These are phyloP conservation scores for Coemansia sp. DNA, from an alignment of 192 early-diverging fungal genomes.

Conservation along the genomic window DNA sequence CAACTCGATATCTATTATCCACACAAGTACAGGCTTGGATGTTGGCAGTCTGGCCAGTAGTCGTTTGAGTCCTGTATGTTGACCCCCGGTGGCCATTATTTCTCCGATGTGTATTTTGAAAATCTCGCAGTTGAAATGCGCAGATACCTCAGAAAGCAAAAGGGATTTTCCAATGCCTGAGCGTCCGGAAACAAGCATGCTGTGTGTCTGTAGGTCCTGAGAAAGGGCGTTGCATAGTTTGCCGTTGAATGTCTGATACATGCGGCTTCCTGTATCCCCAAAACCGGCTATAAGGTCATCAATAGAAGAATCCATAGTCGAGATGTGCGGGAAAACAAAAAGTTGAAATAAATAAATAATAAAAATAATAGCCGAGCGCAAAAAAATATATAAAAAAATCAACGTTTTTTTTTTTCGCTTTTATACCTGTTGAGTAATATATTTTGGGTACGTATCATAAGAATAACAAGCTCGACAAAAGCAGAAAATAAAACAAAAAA, in stretches of 20 bases:
- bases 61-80: constrained; percentile 28
- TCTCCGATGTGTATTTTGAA: constrained; percentile 31
- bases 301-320: background rate
- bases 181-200: constrained; percentile 44
- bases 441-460: background rate
- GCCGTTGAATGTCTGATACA: constrained; percentile 31
- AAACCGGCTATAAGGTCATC: constrained; percentile 30
- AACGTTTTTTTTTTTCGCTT: no score
- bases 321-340: background rate
- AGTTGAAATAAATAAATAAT: background rate
- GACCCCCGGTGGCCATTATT: constrained; percentile 27
- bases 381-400: no score
- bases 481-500: background rate
- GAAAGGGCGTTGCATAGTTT: constrained; percentile 10
- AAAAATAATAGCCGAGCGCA: background rate
- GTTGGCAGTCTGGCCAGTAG: constrained; percentile 8
- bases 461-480: background rate
- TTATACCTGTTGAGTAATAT: background rate
- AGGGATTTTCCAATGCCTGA: constrained; percentile 52
- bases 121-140: constrained; percentile 12
- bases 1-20: constrained; percentile 44
- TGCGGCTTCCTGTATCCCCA: constrained; percentile 38
- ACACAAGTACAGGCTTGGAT: constrained; percentile 19
- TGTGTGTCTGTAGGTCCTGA: constrained; percentile 14
- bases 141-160: constrained; percentile 22